phyloP scores from a whole-genome alignment of 1,139 yeast species.

The Yamadazyma membranifaciens region DNA sequence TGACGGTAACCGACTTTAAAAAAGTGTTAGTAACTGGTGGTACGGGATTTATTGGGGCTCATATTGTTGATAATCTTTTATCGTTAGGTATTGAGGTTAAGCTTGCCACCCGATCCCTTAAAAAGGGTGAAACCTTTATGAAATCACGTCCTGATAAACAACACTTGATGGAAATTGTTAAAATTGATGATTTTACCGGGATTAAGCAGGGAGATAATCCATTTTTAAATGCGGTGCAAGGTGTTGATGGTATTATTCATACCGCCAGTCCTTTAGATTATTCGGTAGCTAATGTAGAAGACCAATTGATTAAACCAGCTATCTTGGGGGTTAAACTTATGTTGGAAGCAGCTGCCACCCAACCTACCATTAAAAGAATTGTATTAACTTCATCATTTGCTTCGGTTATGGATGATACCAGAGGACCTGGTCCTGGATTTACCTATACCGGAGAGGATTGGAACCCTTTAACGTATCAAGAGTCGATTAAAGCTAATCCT shows the following conservation, averaged over 20 bases:
- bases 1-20: conserved; percentile 9
- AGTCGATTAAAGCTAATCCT: conserved; percentile 33
- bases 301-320: conserved; percentile 22
- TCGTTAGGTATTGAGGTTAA: conserved; percentile 24
- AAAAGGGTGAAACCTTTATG: conserved; percentile 25
- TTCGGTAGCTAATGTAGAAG: conserved; percentile 19
- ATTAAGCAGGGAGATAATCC: conserved; percentile 16
- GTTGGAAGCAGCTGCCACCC: conserved; percentile 23
- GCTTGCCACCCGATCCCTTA: conserved; percentile 27
- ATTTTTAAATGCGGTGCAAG: conserved; percentile 18
- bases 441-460: conserved; percentile 28
- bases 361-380: conserved; percentile 23
- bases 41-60: conserved; percentile 55
- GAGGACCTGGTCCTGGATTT: conserved; percentile 20
- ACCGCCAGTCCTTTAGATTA: conserved; percentile 20
- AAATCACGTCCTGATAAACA: conserved; percentile 14
- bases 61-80: conserved; percentile 27
- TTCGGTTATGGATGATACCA: conserved; percentile 17
- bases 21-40: conserved; percentile 53
- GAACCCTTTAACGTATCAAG: conserved; percentile 34
- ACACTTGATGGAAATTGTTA: conserved; percentile 19
- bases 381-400: conserved; percentile 32
- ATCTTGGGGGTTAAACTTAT: conserved; percentile 24
- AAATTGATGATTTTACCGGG: conserved; percentile 16
- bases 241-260: conserved; percentile 20